Evolutionary conservation across 2,329 filamentous ascomycete genomes (phyloP), one percentile per base, ranked within the genome.

Genomic region (Calonectria leucothoes): DNA sequence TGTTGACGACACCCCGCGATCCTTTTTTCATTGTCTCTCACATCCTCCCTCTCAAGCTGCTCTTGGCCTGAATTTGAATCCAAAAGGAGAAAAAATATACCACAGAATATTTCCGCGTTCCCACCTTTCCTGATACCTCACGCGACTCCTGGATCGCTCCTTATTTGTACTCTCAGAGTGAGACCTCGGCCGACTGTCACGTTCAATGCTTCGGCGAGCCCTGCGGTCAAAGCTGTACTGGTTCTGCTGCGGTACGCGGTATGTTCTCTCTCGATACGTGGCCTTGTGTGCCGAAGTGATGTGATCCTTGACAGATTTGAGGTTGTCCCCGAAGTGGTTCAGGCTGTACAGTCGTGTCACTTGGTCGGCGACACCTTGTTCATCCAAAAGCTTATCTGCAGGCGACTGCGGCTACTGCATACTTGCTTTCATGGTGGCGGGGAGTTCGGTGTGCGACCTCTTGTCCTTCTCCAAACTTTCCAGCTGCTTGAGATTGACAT

Each of bases 261-360:
- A 48, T 20, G 73, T 15, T 6, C 45, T 52, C 15, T 71, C 45
- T 0, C 31, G 69, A 31, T 23, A 6, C 0, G 23, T 35, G 1
- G 66, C 39, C 5, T 48, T 66, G 6, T 71, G 64, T 6, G 59
- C 70, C 12, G 63, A 14, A 0, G 45, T 37, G 8, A 76, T 75
- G 1, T 25, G 64, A 8, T 57, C 61, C 14, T 69, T 67, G n/a
- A 78, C 8, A 1, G 17, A 63, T 27, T 61, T 71, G n/a, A 78
- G 42, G 6, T 65, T 52, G 1, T 67, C 49, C 0, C 76, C 76
- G 12, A 70, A 76, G 31, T 77, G 76, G 3, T 70, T 55, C 1
- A 78, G 69, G 12, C 20, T 35, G n/a, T 75, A 77, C 5, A 77
- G n/a, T 0, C 66, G 66, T 2, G 6, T 23, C 6, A 71, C 75